Evolutionary conservation across 1,284 basidiomycete species (phyloP), one percentile per base, ranked within the genome.

Genomic region (Ustilago loliicola): DNA sequence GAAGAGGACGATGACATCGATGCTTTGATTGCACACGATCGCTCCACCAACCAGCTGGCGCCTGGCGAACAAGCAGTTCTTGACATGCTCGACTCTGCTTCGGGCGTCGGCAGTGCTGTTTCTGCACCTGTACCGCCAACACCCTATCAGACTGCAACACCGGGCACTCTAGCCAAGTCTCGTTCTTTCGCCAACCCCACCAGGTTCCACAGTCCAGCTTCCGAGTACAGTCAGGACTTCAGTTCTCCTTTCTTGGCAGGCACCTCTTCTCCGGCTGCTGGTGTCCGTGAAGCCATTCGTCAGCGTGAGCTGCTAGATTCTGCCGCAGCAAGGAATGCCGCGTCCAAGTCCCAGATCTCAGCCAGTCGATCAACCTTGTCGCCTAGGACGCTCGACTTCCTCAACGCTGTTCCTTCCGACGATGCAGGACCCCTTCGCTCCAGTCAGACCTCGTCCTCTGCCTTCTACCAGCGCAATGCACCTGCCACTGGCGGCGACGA

Each of bases 51-150:
- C 17, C 55, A 55, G 38, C 47, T 80, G 8, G 79, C 51, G 9
- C 32, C 32, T 3, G 79, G 64, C 27, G 80, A 81, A 48, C 55
- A 66, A 21, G 79, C 80, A 4, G 80, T 80, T 11, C 71, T 81
- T 30, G 66, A 75, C 57, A 80, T 81, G 80, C 78, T 81, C 36
- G 80, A 79, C n/a, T 60, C 70, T 3, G 56, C 54, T 25, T 66
- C 75, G 8, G 54, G n/a, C 6, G 32, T 66, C 19, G 55, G 55
- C 34, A 74, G 61, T 27, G 52, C 65, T 17, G 55, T 60, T 1
- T 67, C 68, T 17, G 67, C 64, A 3, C 64, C 68, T 23, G 56
- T 68, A 17, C 66, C 72, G 7, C 53, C 61, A 3, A 66, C 68
- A 27, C 65, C 73, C 1, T 71, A 65, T 29, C 64, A 71, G 52